Conservation (phyloP, 768 basidiomycete species). For the Rhodotorula taiwanensis region DNA sequence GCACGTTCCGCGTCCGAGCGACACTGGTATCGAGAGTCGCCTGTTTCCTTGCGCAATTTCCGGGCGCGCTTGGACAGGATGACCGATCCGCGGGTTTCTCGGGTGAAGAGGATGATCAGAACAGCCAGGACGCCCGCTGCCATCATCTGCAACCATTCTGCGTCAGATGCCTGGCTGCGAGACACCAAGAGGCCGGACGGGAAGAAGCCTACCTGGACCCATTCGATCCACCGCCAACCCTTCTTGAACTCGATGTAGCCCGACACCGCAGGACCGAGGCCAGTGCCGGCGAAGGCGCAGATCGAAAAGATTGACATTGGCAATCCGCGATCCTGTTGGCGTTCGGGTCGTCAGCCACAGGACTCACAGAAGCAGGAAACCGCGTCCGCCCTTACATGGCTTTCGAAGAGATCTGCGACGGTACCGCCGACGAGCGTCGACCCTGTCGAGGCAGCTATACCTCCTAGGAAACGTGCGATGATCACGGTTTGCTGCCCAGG, state of each 20-base stretch:
- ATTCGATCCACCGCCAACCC: constrained; percentile 66
- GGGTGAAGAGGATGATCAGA: constrained; percentile 55
- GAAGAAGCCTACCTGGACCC: constrained; percentile 20
- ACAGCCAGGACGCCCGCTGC: constrained; percentile 53
- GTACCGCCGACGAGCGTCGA: constrained; percentile 47
- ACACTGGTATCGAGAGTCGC: constrained; percentile 59
- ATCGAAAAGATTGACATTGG: constrained; percentile 56
- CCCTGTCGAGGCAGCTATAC: constrained; percentile 43
- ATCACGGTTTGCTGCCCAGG: constrained; percentile 40
- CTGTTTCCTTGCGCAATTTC: constrained; percentile 59
- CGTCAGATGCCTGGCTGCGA: no score
- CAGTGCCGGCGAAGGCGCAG: constrained; percentile 56
- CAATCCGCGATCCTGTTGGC: constrained; percentile 40
- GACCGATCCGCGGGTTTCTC: constrained; percentile 67
- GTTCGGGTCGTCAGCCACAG: no score
- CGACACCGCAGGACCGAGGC: constrained; percentile 59
- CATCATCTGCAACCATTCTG: constrained; percentile 50
- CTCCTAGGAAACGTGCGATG: constrained; percentile 43
- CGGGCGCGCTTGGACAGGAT: constrained; percentile 61
- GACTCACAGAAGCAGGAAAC: no score
- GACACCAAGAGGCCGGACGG: no score
- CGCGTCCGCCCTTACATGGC: no score
- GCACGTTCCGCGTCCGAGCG: constrained; percentile 61
- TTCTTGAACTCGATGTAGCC: constrained; percentile 51
- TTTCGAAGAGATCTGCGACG: constrained; percentile 45